Conservation (phyloP, 192 early-diverging fungal species). For the Backusella circina region DNA sequence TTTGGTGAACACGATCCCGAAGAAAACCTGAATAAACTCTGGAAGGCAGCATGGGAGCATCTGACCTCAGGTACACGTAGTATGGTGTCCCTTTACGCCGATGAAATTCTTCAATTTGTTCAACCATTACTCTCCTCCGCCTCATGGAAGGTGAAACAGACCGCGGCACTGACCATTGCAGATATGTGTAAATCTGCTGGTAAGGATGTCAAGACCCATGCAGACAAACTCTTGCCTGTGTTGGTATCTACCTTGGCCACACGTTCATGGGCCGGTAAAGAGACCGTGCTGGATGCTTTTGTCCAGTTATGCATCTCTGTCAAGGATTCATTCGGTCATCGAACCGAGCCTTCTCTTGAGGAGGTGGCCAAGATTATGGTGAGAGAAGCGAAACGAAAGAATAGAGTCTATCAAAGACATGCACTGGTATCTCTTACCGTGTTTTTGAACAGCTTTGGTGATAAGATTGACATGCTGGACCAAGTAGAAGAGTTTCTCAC, state of each 20-base stretch:
- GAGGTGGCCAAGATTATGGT: conserved; percentile 53
- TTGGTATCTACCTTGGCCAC: conserved; percentile 60
- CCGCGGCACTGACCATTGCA: conserved; percentile 62
- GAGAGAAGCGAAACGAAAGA: conserved; percentile 74
- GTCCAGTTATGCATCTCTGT: conserved; percentile 49
- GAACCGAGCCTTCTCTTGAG: conserved; percentile 26
- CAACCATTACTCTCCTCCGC: conserved; percentile 52
- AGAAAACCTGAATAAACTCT: conserved; percentile 51
- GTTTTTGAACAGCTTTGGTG: conserved; percentile 55
- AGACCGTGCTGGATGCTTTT: conserved; percentile 64
- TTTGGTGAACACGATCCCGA: conserved; percentile 65
- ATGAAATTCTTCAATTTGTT: conserved; percentile 59
- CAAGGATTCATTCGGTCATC: conserved; percentile 44
- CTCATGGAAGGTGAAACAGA: conserved; percentile 78
- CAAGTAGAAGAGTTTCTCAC: conserved; percentile 58
- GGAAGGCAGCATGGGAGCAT: conserved; percentile 79
- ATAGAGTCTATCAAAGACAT: conserved; percentile 64
- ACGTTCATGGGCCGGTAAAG: conserved; percentile 83
- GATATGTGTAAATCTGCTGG: conserved; percentile 56
- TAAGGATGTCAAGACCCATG: conserved; percentile 38
- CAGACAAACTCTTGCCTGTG: conserved; percentile 53
- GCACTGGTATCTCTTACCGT: conserved; percentile 60
- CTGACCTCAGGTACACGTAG: conserved; percentile 60
- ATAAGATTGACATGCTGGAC: conserved; percentile 48
- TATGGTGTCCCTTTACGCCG: conserved; percentile 58